These are phyloP conservation scores for Bryum argenteum DNA, from an alignment of 225 moss, liverwort and hornwort species.

Conservation along the genomic window DNA sequence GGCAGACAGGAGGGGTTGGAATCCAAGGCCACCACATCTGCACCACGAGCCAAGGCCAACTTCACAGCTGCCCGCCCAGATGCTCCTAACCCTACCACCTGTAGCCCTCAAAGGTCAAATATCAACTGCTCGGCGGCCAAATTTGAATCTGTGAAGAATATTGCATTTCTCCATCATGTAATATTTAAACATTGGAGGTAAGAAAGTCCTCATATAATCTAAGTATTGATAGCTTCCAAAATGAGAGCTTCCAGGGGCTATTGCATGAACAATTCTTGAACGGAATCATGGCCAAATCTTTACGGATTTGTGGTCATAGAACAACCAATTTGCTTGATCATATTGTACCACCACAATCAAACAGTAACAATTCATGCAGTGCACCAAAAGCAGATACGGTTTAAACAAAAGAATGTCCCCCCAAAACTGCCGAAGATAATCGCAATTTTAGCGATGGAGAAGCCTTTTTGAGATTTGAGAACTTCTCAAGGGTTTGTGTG, in stretches of 20 bases:
- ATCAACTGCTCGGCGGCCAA: no score
- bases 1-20: constrained; percentile 57
- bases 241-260: no score
- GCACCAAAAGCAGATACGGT: neutral
- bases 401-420: neutral
- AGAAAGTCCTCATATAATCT: no score
- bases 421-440: neutral
- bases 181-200: no score
- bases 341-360: neutral
- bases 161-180: no score
- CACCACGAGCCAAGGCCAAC: constrained; percentile 90
- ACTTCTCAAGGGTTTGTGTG: neutral
- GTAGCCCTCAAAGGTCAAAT: constrained; percentile 6
- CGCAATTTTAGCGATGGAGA: neutral
- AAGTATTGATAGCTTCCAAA: no score
- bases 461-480: neutral
- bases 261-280: no score
- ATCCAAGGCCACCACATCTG: constrained; percentile 89
- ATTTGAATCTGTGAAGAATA: no score
- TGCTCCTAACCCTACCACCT: constrained; percentile 93
- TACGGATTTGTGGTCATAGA: no score
- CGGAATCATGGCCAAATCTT: no score
- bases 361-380: neutral
- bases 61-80: constrained; percentile 91
- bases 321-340: neutral